A percentile compares a stretch with the other conserved stretches of the same genome.
These are phyloP conservation scores for Fraxinus angustifolia DNA, from an alignment of 305 asterid genomes.

Conservation along the genomic window DNA sequence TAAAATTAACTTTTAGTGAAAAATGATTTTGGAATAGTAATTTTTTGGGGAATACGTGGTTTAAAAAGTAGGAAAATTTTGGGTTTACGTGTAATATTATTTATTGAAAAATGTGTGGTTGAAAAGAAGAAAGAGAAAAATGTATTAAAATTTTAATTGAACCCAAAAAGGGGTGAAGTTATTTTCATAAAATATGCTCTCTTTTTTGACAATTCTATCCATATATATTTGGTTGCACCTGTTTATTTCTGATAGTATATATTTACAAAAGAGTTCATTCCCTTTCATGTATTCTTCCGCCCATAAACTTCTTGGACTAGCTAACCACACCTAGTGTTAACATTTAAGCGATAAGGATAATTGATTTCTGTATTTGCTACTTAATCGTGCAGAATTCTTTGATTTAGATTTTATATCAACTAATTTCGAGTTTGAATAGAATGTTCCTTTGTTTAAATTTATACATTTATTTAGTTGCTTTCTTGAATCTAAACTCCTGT, in stretches of 20 bases:
- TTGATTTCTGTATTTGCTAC: not conserved
- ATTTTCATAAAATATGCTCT: constrained; percentile 11
- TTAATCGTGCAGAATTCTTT: not conserved
- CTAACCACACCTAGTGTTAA: constrained; percentile 1
- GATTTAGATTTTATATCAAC: not conserved
- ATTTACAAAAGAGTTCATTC: not conserved
- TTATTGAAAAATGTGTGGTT: not conserved
- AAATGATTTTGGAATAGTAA: not conserved
- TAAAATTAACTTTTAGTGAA: not conserved
- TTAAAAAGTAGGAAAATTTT: not conserved
- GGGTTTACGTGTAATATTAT: not conserved
- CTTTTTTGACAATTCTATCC: not conserved
- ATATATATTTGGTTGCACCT: constrained; percentile 10
- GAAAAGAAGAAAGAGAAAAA: not conserved
- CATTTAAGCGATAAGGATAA: constrained; percentile 2
- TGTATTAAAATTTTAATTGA: too few relatives aligned
- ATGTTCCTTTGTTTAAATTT: not conserved
- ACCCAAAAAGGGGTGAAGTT: not conserved
- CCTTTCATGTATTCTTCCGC: not conserved
- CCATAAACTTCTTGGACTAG: constrained; percentile 1
- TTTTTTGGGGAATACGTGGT: not conserved
- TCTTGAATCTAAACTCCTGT: constrained; percentile 1
- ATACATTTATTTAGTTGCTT: not conserved
- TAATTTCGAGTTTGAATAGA: constrained; percentile 1
- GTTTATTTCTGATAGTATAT: constrained; percentile 3